Conservation (phyloP, 2,329 filamentous ascomycete species). For the Trichoderma aggressivum region DNA sequence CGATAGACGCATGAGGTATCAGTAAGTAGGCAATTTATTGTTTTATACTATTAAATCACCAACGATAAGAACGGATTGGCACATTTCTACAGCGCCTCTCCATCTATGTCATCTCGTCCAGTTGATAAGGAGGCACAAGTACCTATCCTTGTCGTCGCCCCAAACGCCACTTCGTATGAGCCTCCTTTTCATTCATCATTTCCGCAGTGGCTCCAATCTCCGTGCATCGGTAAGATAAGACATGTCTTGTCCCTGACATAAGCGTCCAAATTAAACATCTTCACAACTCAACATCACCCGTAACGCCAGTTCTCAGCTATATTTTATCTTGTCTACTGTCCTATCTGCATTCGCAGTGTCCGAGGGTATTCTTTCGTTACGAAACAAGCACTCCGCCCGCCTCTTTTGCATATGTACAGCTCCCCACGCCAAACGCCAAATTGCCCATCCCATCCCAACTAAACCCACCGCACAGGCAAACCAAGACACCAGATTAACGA, state of each 20-base stretch:
- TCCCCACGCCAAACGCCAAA: constrained; percentile 19
- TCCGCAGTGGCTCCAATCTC: not conserved
- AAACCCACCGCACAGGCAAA: not conserved
- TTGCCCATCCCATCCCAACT: not conserved
- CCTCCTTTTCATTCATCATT: not conserved
- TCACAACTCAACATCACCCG: not conserved
- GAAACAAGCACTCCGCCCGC: not conserved
- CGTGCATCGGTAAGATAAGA: not conserved
- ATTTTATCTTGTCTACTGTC: constrained; percentile 1
- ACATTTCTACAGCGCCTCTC: not conserved
- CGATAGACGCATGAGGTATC: not conserved
- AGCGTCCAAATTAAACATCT: not conserved
- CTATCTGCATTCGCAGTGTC: constrained; percentile 6
- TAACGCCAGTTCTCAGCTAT: not conserved
- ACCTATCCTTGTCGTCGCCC: not conserved
- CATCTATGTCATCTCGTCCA: not conserved
- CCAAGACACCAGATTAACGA: not conserved
- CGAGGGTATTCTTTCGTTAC: constrained; percentile 8
- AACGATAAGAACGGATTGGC: not conserved
- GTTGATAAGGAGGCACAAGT: not conserved
- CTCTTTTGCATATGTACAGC: not conserved
- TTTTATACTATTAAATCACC: not conserved
- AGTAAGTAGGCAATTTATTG: not conserved
- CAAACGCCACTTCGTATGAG: not conserved
- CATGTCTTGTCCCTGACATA: not conserved